A percentile compares a stretch with the other conserved stretches of the same genome.
Conservation (phyloP, 331 rosid genomes). For the Quercus phellos region DNA sequence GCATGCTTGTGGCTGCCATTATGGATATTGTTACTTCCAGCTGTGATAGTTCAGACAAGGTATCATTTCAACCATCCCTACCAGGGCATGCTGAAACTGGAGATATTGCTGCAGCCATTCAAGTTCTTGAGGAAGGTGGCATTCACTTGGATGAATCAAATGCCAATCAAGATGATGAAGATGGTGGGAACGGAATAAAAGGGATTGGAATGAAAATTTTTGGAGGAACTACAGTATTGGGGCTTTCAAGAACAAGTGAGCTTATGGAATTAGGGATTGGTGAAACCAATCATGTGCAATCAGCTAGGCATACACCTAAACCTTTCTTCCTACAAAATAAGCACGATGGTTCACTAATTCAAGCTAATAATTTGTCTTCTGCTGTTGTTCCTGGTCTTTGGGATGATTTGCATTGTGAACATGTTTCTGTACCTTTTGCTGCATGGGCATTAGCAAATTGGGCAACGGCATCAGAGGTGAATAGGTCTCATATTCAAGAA, state of each 20-base stretch:
- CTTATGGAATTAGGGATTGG: conserved; percentile 42
- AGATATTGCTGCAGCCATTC: conserved; percentile 81
- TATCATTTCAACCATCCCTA: conserved; percentile 61
- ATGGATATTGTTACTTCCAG: conserved; percentile 91
- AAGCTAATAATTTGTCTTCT: conserved; percentile 37
- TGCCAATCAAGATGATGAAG: conserved; percentile 42
- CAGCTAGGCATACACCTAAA: conserved; percentile 22
- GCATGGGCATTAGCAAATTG: conserved; percentile 98
- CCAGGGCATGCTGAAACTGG: conserved; percentile 75
- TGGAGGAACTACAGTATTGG: conserved; percentile 76
- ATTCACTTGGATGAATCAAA: conserved; percentile 70
- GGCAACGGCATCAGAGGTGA: conserved; percentile 69
- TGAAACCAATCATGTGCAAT: conserved; percentile 31
- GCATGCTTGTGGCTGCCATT: conserved; percentile 98
- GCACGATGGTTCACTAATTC: conserved; percentile 32
- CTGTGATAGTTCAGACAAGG: conserved; percentile 55
- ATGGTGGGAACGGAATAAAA: conserved; percentile 52
- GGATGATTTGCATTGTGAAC: conserved; percentile 95
- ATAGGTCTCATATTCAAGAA: conserved; percentile 72
- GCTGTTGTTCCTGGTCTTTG: conserved; percentile 93
- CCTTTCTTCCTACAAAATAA: conserved; percentile 33
- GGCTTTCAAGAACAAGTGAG: conserved; percentile 52
- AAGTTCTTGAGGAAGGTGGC: conserved; percentile 88
- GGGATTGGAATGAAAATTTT: conserved; percentile 90
- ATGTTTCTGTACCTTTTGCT: conserved; percentile 98